Conservation (phyloP, 106 monocot species). For the Ottelia alismoides region DNA sequence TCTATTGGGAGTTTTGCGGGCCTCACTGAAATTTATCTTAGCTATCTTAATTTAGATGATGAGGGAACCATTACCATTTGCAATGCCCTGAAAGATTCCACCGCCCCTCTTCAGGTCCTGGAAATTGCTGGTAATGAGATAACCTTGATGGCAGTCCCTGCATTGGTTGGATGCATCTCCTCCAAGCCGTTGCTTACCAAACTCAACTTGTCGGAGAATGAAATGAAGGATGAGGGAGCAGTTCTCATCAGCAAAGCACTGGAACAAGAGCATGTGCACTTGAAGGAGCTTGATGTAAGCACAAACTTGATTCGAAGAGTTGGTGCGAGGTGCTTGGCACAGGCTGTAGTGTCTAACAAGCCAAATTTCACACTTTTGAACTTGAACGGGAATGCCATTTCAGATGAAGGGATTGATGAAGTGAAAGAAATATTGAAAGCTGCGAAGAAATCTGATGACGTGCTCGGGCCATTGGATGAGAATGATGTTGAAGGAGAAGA, state of each 20-base stretch:
- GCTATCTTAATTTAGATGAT: neutral
- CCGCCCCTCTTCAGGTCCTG: neutral
- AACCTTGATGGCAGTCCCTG: neutral
- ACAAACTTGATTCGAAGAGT: conserved; percentile 18
- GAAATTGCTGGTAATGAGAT: neutral
- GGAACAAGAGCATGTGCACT: neutral
- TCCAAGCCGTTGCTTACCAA: neutral
- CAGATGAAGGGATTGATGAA: conserved; percentile 84
- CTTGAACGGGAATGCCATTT: conserved; percentile 59
- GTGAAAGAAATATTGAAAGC: conserved; percentile 62
- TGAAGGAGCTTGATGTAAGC: neutral
- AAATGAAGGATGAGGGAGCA: neutral
- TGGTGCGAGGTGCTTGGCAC: conserved; percentile 49
- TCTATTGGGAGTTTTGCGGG: neutral
- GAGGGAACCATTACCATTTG: neutral
- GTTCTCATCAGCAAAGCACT: neutral
- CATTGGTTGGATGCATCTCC: neutral
- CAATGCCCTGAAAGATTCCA: neutral
- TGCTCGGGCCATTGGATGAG: conserved; percentile 69
- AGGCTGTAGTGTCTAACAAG: conserved; percentile 34
- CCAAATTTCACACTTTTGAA: conserved; percentile 47
- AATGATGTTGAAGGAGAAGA: conserved; percentile 54
- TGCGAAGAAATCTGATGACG: conserved; percentile 15
- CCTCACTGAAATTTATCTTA: neutral
- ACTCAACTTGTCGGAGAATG: neutral